A percentile compares a stretch with the other conserved stretches of the same genome.
Evolutionary conservation across 257 asterid genomes (phyloP).

Genomic region (Fraxinus americana): DNA sequence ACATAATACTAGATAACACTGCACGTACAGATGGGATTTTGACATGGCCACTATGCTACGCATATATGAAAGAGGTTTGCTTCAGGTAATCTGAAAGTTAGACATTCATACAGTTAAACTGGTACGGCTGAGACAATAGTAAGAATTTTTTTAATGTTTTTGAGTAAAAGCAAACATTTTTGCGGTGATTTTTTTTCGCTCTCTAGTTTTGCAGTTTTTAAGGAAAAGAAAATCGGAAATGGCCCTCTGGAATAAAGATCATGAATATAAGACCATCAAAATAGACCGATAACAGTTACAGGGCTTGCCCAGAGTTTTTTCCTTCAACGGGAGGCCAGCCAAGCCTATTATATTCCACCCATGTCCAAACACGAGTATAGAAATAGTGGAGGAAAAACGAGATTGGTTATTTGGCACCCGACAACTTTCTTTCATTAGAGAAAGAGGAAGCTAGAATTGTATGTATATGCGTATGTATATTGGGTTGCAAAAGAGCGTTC

Average conservation of each 20-base stretch:
- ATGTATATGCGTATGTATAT: neutral
- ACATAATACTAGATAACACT: neutral
- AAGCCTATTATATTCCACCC: neutral
- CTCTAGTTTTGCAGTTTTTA: neutral
- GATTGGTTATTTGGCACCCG: neutral
- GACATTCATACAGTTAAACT: neutral
- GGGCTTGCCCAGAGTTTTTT: neutral
- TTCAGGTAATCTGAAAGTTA: neutral
- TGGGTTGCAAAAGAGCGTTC: neutral
- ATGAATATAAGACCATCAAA: too few species aligned
- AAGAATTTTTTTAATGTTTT: neutral
- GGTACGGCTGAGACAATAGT: neutral
- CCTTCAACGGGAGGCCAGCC: neutral
- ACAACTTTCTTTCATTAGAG: too few species aligned
- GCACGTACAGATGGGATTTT: neutral
- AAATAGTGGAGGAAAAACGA: neutral
- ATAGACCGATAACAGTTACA: neutral
- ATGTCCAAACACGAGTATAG: neutral
- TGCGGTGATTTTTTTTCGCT: too few species aligned
- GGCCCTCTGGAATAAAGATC: neutral
- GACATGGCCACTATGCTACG: neutral
- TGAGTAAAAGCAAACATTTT: neutral
- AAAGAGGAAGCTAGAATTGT: neutral
- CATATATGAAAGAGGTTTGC: neutral
- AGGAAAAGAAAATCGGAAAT: neutral